Conservation (phyloP, 2,329 filamentous ascomycete species). For the Nemania sp. region DNA sequence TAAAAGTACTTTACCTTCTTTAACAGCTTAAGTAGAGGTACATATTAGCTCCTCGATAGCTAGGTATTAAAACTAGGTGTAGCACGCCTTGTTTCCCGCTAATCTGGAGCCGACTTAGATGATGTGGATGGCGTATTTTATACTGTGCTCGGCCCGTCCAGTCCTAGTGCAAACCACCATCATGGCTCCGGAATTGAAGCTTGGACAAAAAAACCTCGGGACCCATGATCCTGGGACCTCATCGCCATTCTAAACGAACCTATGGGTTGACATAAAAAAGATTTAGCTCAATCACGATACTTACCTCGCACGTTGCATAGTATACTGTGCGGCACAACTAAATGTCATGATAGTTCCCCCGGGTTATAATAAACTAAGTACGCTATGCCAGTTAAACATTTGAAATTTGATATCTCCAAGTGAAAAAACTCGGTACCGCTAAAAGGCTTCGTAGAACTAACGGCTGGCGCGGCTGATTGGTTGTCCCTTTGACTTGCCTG, state of each 20-base stretch:
- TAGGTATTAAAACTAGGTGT: no score
- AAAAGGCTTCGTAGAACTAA: neutral
- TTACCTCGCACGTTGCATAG: neutral
- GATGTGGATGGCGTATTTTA: neutral
- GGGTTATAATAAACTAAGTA: no score
- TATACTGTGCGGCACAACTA: neutral
- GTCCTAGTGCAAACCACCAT: constrained; percentile 20
- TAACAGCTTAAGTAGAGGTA: no score
- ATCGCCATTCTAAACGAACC: neutral
- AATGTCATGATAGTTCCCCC: no score
- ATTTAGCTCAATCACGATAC: no score
- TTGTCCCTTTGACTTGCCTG: neutral
- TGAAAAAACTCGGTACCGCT: neutral
- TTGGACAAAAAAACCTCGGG: constrained; percentile 4
- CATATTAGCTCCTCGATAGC: no score
- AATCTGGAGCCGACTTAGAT: constrained; percentile 2
- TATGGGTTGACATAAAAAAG: neutral
- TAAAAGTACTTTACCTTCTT: no score
- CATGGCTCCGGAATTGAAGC: constrained; percentile 21
- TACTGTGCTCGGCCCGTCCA: neutral
- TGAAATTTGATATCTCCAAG: no score
- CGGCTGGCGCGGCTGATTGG: constrained; percentile 8
- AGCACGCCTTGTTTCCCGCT: no score
- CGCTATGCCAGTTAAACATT: no score
- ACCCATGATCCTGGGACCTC: constrained; percentile 17